A percentile compares a stretch with the other conserved stretches of the same genome.
Conservation (phyloP, 306 rosid species). For the Vigna radiata region DNA sequence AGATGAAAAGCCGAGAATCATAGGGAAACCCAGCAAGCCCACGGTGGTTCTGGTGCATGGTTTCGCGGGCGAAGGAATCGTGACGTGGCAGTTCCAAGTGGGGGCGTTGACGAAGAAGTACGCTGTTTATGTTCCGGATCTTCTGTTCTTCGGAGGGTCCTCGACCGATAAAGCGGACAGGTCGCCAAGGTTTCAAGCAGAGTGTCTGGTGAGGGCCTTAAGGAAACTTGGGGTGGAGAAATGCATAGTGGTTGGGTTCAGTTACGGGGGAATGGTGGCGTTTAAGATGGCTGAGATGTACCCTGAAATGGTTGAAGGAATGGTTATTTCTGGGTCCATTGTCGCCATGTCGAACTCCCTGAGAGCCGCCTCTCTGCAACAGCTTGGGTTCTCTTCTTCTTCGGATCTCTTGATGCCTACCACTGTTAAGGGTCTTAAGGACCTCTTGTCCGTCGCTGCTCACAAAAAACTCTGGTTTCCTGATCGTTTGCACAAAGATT, state of each 20-base stretch:
- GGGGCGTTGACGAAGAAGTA: conserved; percentile 71
- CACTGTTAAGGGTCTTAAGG: conserved; percentile 74
- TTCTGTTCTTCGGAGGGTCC: conserved; percentile 82
- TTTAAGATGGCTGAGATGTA: conserved; percentile 72
- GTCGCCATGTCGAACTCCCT: conserved; percentile 71
- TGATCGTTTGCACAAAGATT: conserved; percentile 71
- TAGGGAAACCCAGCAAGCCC: conserved; percentile 59
- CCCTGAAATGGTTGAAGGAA: conserved; percentile 59
- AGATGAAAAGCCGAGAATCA: conserved; percentile 28
- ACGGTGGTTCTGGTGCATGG: conserved; percentile 80
- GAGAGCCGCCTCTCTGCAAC: conserved; percentile 44
- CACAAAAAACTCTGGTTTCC: conserved; percentile 80
- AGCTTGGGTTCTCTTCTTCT: conserved; percentile 72
- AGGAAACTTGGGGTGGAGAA: conserved; percentile 80
- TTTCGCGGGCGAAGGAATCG: conserved; percentile 82
- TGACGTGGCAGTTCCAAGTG: conserved; percentile 91
- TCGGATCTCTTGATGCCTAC: conserved; percentile 80
- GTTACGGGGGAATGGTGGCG: conserved; percentile 92
- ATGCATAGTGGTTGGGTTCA: conserved; percentile 73
- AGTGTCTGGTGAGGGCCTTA: conserved; percentile 66
- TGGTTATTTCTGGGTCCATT: conserved; percentile 79
- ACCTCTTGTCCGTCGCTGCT: conserved; percentile 71
- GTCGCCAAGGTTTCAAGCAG: conserved; percentile 72
- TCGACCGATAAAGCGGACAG: conserved; percentile 56
- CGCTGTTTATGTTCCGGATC: conserved; percentile 87